A percentile compares a stretch with the other conserved stretches of the same genome.
These are phyloP conservation scores for Penicillium waksmanii DNA, from an alignment of 495 filamentous ascomycete species.

Conservation along the genomic window DNA sequence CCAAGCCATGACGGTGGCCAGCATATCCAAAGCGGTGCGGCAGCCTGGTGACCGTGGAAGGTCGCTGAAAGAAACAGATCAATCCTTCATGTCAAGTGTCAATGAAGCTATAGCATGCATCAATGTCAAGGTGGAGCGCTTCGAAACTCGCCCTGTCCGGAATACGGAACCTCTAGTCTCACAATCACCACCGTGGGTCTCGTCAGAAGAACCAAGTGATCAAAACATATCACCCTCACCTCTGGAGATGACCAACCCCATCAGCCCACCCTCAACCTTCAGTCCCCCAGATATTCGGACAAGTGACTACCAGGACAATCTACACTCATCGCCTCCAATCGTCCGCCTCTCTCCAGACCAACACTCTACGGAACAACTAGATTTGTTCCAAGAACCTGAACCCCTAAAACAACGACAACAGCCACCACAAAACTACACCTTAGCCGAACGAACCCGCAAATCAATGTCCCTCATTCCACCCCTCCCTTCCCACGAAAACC, in stretches of 20 bases:
- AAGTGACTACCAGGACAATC: constrained; percentile 6
- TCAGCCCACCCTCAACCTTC: not conserved
- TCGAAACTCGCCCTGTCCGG: not conserved
- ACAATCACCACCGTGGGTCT: not conserved
- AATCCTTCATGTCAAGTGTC: constrained; percentile 58
- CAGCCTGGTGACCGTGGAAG: constrained; percentile 41
- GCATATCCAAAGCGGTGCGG: constrained; percentile 44
- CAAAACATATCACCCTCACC: constrained; percentile 6
- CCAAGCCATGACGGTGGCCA: constrained; percentile 45
- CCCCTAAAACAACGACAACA: constrained; percentile 28
- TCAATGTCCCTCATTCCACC: constrained; percentile 69
- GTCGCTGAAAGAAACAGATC: constrained; percentile 50
- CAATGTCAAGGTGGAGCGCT: constrained; percentile 45
- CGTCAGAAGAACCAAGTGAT: not conserved
- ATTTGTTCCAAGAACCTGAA: constrained; percentile 29
- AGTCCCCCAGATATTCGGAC: not conserved
- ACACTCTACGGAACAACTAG: constrained; percentile 10
- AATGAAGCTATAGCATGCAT: constrained; percentile 55
- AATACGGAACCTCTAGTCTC: not conserved
- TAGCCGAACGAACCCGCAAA: constrained; percentile 77
- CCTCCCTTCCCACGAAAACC: constrained; percentile 27
- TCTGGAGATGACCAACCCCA: not conserved
- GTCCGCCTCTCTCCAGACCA: constrained; percentile 25
- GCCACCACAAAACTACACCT: constrained; percentile 41
- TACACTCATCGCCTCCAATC: constrained; percentile 16